Conservation (phyloP, 2,329 filamentous ascomycete genomes). For the Rhynchosporium secalis region DNA sequence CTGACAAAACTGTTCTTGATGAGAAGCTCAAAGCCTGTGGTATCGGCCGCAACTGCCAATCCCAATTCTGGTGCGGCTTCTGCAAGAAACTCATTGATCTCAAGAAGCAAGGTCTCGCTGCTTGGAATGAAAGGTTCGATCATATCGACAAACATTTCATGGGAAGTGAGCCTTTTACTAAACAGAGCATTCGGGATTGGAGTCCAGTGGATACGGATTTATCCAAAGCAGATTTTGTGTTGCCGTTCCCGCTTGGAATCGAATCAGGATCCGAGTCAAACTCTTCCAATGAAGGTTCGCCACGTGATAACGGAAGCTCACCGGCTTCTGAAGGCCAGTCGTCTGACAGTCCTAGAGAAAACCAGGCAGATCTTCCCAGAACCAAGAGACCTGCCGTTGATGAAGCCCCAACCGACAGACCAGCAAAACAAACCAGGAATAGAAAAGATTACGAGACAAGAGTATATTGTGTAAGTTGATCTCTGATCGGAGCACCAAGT, state of each 20-base stretch:
- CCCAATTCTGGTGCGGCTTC: conserved; percentile 86
- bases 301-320: background rate
- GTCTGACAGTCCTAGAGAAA: background rate
- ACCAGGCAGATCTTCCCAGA: background rate
- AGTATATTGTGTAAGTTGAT: conserved; percentile 31
- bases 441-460: conserved; percentile 14
- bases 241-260: background rate
- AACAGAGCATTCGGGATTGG: conserved; percentile 58
- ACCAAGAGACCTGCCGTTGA: conserved; percentile 19
- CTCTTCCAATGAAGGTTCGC: background rate
- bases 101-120: conserved; percentile 49
- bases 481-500: background rate
- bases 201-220: conserved; percentile 34
- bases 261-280: background rate
- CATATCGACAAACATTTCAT: conserved; percentile 76
- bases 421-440: conserved; percentile 18
- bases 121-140: conserved; percentile 62
- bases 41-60: conserved; percentile 64
- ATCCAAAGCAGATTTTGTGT: conserved; percentile 20
- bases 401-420: conserved; percentile 12
- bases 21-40: conserved; percentile 53
- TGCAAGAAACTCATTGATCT: conserved; percentile 58
- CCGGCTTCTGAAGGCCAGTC: background rate
- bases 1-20: conserved; percentile 37
- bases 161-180: conserved; percentile 46